phyloP scores from a whole-genome alignment of 495 filamentous ascomycete species.

The Aspergillus hancockii region DNA sequence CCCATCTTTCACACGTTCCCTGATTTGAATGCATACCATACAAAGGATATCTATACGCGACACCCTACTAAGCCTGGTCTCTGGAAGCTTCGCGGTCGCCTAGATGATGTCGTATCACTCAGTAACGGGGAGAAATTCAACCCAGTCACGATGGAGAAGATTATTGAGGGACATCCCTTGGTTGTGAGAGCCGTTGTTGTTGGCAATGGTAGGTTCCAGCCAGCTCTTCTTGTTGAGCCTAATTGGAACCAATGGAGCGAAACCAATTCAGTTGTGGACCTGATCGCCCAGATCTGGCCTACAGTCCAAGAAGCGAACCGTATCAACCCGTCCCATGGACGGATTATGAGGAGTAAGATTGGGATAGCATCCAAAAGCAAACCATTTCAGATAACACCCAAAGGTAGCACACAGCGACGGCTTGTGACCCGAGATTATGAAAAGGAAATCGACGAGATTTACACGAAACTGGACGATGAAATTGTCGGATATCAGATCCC shows the following conservation, averaged over 20 bases:
- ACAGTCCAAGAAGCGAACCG: slow-evolving; percentile 48
- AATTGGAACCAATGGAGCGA: slow-evolving; percentile 6
- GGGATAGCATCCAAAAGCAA: slow-evolving; percentile 44
- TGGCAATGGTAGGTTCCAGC: slow-evolving; percentile 51
- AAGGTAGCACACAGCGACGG: slow-evolving; percentile 56
- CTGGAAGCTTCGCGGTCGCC: slow-evolving; percentile 55
- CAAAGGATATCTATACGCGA: slow-evolving; percentile 57
- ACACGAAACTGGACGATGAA: slow-evolving; percentile 24
- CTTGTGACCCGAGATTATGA: slow-evolving; percentile 49
- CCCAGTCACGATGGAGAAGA: slow-evolving; percentile 54
- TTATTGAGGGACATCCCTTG: slow-evolving; percentile 41
- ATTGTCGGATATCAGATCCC: neutral
- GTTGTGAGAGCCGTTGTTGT: slow-evolving; percentile 52
- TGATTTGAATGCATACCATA: slow-evolving; percentile 47
- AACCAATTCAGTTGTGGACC: slow-evolving; percentile 8
- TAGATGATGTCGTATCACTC: slow-evolving; percentile 65
- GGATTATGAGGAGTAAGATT: slow-evolving; percentile 31
- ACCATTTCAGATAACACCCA: slow-evolving; percentile 53
- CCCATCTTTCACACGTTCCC: slow-evolving; percentile 34
- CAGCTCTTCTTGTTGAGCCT: slow-evolving; percentile 54
- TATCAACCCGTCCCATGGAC: slow-evolving; percentile 37
- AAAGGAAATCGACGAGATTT: slow-evolving; percentile 54
- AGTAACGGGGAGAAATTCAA: slow-evolving; percentile 66
- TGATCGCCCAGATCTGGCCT: slow-evolving; percentile 44
- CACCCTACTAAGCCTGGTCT: slow-evolving; percentile 49